phyloP scores from a whole-genome alignment of 371 early-diverging fungal species.

The Umbelopsis sp. region DNA sequence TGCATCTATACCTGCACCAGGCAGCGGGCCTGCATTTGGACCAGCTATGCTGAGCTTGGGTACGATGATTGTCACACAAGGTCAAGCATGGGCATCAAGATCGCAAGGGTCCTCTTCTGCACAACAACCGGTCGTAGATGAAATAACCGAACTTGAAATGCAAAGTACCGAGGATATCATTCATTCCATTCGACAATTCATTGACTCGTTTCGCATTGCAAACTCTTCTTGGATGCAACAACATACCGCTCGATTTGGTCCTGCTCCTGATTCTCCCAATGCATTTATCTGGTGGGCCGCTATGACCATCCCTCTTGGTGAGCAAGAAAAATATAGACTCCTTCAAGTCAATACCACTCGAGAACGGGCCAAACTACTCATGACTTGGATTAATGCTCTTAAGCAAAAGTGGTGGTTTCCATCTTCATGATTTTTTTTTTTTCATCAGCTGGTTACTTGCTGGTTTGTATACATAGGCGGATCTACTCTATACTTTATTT shows the following conservation, averaged over 20 bases:
- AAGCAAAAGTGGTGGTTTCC: conserved; percentile 19
- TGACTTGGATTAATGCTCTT: conserved; percentile 9
- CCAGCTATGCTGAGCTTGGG: conserved; percentile 15
- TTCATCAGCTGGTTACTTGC: too few species aligned
- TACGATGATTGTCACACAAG: conserved; percentile 15
- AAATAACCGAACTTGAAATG: neutral
- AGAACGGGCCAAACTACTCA: conserved; percentile 12
- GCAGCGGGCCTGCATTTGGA: conserved; percentile 2
- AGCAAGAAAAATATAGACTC: conserved; percentile 16
- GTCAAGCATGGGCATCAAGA: conserved; percentile 15
- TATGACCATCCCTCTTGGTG: neutral
- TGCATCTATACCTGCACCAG: neutral
- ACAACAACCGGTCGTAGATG: neutral
- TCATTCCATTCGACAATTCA: neutral
- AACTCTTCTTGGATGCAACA: conserved; percentile 3
- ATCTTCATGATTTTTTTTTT: too few species aligned
- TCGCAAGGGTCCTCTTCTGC: conserved; percentile 11
- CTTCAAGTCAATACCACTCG: conserved; percentile 15
- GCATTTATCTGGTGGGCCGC: conserved; percentile 18
- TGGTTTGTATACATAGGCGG: neutral
- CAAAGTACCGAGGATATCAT: conserved; percentile 13
- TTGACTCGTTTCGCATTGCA: neutral
- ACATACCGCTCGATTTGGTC: conserved; percentile 1
- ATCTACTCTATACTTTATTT: too few species aligned
- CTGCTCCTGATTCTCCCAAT: conserved; percentile 1